Percentiles rank a stretch among this genome's conserved stretches.
Evolutionary conservation across 495 filamentous ascomycete species (phyloP).

Genomic region (Podospora fimiseda): DNA sequence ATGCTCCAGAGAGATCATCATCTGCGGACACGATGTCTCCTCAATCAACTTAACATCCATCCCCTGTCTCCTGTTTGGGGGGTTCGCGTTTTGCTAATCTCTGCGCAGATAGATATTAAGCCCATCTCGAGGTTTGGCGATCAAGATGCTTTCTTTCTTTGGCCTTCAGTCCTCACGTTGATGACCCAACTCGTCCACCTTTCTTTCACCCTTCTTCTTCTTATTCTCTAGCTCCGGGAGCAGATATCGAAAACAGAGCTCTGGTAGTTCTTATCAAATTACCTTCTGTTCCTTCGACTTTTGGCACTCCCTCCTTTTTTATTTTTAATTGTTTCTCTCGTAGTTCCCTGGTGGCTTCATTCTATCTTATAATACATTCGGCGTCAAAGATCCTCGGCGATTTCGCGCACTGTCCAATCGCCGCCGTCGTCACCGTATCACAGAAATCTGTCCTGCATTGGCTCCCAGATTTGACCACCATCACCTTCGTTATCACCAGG

Average conservation of each 20-base stretch:
- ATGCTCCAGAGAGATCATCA: slow-evolving; percentile 12
- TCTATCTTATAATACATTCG: slow-evolving; percentile 4
- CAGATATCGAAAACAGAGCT: slow-evolving; percentile 40
- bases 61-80: slow-evolving; percentile 8
- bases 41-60: slow-evolving; percentile 8
- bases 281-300: slow-evolving; percentile 18
- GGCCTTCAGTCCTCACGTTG: slow-evolving; percentile 39
- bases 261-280: slow-evolving; percentile 45
- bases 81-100: not conserved
- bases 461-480: not conserved
- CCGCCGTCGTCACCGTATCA: slow-evolving; percentile 1
- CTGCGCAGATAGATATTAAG: slow-evolving; percentile 20
- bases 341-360: slow-evolving; percentile 1
- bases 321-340: slow-evolving; percentile 6
- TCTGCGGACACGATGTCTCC: slow-evolving; percentile 6
- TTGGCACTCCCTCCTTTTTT: slow-evolving; percentile 3
- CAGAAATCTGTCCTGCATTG: slow-evolving; percentile 5
- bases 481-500: not conserved
- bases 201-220: slow-evolving; percentile 18
- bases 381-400: slow-evolving; percentile 2
- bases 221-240: slow-evolving; percentile 19
- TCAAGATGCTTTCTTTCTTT: slow-evolving; percentile 12
- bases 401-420: slow-evolving; percentile 6
- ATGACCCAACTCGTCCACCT: slow-evolving; percentile 27
- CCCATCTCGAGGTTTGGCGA: slow-evolving; percentile 3